phyloP scores from a whole-genome alignment of 129 eudicot genomes.

The Dittrichia graveolens region DNA sequence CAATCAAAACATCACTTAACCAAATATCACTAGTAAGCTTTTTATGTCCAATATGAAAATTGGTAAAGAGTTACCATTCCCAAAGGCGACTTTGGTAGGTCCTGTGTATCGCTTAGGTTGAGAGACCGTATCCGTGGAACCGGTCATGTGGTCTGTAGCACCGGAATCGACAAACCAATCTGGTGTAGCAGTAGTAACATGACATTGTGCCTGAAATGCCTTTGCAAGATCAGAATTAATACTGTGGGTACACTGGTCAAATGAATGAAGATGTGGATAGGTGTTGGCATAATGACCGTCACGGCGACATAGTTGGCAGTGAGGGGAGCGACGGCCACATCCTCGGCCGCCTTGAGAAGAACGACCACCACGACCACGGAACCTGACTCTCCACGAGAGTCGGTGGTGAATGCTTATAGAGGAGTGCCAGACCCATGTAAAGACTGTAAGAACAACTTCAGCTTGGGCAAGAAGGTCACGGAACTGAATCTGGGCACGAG shows the following conservation, averaged over 20 bases:
- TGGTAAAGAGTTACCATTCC: neutral
- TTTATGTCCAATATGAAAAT: neutral
- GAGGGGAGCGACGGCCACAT: neutral
- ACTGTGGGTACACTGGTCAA: too few species aligned
- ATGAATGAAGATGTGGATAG: neutral
- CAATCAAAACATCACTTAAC: neutral
- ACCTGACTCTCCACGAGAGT: neutral
- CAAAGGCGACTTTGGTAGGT: neutral
- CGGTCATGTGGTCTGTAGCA: neutral
- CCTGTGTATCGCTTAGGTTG: neutral
- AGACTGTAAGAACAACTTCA: neutral
- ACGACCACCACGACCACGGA: neutral
- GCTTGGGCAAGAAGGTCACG: neutral
- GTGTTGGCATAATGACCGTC: neutral
- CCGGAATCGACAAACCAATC: neutral
- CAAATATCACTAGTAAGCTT: neutral
- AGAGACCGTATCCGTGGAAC: too few species aligned
- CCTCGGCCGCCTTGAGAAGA: neutral
- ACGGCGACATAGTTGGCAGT: neutral
- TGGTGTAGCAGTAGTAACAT: neutral
- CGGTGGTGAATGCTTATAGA: neutral
- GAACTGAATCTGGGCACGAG: neutral
- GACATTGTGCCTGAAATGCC: neutral
- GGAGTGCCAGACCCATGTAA: neutral
- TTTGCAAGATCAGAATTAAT: neutral